These are phyloP conservation scores for Aspergillus conjunctus DNA, from an alignment of 495 filamentous ascomycete species.

Conservation along the genomic window DNA sequence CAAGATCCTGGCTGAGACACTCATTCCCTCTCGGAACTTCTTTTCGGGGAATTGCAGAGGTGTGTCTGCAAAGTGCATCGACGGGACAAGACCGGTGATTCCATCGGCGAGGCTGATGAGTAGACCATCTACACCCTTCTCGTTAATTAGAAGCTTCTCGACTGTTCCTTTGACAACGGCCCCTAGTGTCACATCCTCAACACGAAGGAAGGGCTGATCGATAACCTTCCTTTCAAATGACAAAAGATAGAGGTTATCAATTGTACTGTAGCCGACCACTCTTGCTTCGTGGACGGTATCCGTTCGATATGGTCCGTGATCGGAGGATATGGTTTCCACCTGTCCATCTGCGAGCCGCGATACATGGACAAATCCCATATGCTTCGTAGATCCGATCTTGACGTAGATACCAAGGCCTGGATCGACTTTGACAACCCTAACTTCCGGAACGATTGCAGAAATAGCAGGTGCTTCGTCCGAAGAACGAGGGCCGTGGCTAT, in stretches of 20 bases:
- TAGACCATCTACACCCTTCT: slow-evolving; percentile 72
- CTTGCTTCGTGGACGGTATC: slow-evolving; percentile 78
- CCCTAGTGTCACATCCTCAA: slow-evolving; percentile 86
- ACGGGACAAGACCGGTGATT: slow-evolving; percentile 82
- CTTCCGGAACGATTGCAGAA: slow-evolving; percentile 73
- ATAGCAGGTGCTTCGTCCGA: slow-evolving; percentile 64
- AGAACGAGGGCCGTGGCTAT: slow-evolving; percentile 43
- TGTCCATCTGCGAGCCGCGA: slow-evolving; percentile 85
- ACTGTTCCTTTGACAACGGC: slow-evolving; percentile 80
- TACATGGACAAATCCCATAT: slow-evolving; percentile 89
- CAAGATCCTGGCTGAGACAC: slow-evolving; percentile 80
- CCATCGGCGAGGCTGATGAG: slow-evolving; percentile 83
- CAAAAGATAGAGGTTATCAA: slow-evolving; percentile 85
- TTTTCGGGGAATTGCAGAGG: slow-evolving; percentile 89
- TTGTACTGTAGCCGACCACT: slow-evolving; percentile 78
- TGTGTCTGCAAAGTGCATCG: slow-evolving; percentile 85
- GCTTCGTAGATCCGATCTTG: slow-evolving; percentile 70
- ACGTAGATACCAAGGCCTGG: slow-evolving; percentile 77
- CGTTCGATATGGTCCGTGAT: slow-evolving; percentile 73
- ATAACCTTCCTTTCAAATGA: slow-evolving; percentile 80
- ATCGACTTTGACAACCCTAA: slow-evolving; percentile 76
- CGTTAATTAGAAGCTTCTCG: slow-evolving; percentile 77
- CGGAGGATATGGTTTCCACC: slow-evolving; percentile 74
- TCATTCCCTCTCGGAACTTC: slow-evolving; percentile 87
- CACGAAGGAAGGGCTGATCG: slow-evolving; percentile 81